Conservation (phyloP, 2,329 filamentous ascomycete species). For the Cladosporium austrohemisphaericum region DNA sequence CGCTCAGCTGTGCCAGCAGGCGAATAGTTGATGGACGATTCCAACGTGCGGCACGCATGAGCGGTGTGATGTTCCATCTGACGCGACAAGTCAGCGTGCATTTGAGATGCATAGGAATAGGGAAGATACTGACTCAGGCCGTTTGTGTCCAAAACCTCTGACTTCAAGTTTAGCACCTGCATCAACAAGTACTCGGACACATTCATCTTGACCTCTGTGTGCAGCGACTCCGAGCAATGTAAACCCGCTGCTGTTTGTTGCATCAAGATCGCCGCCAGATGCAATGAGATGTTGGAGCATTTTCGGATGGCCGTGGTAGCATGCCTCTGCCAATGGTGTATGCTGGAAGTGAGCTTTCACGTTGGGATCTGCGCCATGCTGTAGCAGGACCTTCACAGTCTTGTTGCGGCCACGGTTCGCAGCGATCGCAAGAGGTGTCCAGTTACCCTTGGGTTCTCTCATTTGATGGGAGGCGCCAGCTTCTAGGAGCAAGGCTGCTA, state of each 20-base stretch:
- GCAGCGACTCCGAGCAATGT: conserved; percentile 6
- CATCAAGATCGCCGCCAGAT: conserved; percentile 1
- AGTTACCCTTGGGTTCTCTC: neutral
- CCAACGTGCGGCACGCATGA: conserved; percentile 1
- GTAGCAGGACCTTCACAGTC: conserved; percentile 1
- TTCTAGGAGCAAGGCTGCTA: neutral
- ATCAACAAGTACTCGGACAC: conserved; percentile 3
- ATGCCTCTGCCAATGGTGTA: conserved; percentile 7
- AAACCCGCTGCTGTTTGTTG: neutral
- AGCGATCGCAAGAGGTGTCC: conserved; percentile 6
- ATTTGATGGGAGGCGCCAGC: neutral
- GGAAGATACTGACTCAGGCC: neutral
- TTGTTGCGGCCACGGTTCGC: conserved; percentile 2
- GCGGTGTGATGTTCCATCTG: neutral
- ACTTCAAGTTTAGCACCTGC: conserved; percentile 4
- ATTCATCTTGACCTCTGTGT: conserved; percentile 3
- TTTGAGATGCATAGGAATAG: too few relatives aligned
- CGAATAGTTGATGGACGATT: neutral
- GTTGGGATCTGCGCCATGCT: conserved; percentile 9
- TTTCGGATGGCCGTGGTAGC: conserved; percentile 4
- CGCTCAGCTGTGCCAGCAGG: neutral
- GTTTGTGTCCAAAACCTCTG: neutral
- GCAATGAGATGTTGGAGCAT: conserved; percentile 9
- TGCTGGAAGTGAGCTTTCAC: conserved; percentile 1
- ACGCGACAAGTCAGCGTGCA: neutral